A percentile compares a stretch with the other conserved stretches of the same genome.
phyloP scores from a whole-genome alignment of 2,329 filamentous ascomycete genomes.

The Malbranchea zuffiana region DNA sequence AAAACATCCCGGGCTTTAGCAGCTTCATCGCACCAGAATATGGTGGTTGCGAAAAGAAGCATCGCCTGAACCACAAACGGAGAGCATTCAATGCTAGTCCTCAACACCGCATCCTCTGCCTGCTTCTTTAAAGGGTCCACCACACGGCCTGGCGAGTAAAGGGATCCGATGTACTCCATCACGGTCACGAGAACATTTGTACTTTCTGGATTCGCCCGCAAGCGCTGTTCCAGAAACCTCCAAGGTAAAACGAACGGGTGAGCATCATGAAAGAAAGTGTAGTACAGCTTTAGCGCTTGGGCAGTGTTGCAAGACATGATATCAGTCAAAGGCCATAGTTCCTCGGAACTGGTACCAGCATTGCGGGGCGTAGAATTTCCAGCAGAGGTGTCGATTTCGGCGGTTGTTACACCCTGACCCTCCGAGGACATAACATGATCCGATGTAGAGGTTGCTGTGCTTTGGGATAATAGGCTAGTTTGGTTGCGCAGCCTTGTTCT shows the following conservation, averaged over 20 bases:
- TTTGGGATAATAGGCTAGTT: too few relatives aligned
- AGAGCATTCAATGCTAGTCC: too few relatives aligned
- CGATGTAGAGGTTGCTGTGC: too few relatives aligned
- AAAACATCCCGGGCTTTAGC: constrained; percentile 7
- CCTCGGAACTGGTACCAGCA: too few relatives aligned
- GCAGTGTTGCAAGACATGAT: too few relatives aligned
- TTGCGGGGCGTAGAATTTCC: too few relatives aligned
- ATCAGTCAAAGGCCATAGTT: too few relatives aligned
- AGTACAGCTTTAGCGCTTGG: constrained; percentile 16
- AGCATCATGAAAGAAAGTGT: constrained; percentile 22
- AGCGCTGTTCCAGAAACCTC: constrained; percentile 10
- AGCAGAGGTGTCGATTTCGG: too few relatives aligned
- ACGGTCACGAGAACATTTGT: constrained; percentile 18
- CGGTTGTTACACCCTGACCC: too few relatives aligned
- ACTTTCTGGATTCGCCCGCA: constrained; percentile 5
- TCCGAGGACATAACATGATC: too few relatives aligned
- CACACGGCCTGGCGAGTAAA: constrained; percentile 7
- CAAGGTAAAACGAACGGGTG: constrained; percentile 23
- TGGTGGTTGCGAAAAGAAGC: constrained; percentile 19
- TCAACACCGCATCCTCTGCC: background rate
- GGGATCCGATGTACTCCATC: constrained; percentile 23
- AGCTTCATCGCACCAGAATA: constrained; percentile 8
- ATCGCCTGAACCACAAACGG: constrained; percentile 22
- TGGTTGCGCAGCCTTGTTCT: too few relatives aligned
- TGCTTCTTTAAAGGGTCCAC: background rate